Conservation (phyloP, 345 rosid genomes). For the Mercurialis annua region DNA sequence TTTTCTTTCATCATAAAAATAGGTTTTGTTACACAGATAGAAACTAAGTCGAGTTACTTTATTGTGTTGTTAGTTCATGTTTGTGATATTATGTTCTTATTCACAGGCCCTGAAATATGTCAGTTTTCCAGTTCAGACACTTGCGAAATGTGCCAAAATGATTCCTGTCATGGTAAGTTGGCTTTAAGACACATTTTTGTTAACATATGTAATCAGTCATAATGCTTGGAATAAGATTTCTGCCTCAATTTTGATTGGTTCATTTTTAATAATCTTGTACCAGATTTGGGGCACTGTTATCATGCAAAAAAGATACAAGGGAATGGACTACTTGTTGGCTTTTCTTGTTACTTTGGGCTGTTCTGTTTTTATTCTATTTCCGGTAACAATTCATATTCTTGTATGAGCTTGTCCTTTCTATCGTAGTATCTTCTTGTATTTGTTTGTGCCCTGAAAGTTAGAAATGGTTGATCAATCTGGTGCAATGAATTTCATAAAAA, state of each 20-base stretch:
- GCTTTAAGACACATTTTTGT: slow-evolving; percentile 14
- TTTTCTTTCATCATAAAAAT: not conserved
- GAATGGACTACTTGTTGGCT: slow-evolving; percentile 77
- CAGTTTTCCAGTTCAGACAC: slow-evolving; percentile 91
- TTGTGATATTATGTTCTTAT: slow-evolving; percentile 14
- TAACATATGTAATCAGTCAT: not conserved
- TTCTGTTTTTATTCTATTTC: slow-evolving; percentile 79
- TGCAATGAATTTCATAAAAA: not conserved
- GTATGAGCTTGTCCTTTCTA: not conserved
- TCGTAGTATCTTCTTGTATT: not conserved
- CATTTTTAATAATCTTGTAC: not conserved
- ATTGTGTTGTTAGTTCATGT: too few relatives aligned
- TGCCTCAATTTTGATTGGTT: slow-evolving; percentile 3
- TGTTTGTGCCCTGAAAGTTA: slow-evolving; percentile 5
- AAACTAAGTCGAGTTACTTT: too few relatives aligned
- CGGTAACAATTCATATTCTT: slow-evolving; percentile 44
- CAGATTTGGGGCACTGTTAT: slow-evolving; percentile 78
- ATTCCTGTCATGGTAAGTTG: slow-evolving; percentile 93
- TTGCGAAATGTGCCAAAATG: slow-evolving; percentile 97
- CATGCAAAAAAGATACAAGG: slow-evolving; percentile 88
- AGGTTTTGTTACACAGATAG: not conserved
- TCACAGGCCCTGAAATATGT: slow-evolving; percentile 91
- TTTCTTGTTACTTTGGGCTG: slow-evolving; percentile 89
- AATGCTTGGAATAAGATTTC: not conserved
- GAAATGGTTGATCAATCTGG: not conserved